Evolutionary conservation across 768 basidiomycete species (phyloP).

Genomic region (Ramaria rubella): DNA sequence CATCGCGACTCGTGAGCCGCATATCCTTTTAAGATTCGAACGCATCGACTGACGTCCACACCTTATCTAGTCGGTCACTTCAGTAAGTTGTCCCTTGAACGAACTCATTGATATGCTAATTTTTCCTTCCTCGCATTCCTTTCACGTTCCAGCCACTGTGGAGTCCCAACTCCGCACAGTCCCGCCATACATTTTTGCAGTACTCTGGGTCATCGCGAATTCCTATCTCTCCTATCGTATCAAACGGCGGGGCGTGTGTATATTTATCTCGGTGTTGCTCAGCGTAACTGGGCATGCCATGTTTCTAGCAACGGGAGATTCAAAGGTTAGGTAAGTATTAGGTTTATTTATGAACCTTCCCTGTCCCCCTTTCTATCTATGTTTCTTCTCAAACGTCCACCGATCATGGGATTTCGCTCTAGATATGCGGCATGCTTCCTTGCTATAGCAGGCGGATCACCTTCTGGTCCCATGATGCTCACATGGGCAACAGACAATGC

Average conservation of each 20-base stretch:
- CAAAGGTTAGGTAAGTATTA: slow-evolving; percentile 28
- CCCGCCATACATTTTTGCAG: slow-evolving; percentile 38
- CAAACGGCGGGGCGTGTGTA: slow-evolving; percentile 30
- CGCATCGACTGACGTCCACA: not conserved
- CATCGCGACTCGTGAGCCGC: slow-evolving; percentile 34
- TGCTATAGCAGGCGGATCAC: slow-evolving; percentile 33
- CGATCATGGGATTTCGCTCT: not conserved
- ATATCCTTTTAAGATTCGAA: not conserved
- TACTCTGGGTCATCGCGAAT: slow-evolving; percentile 33
- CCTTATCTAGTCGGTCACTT: slow-evolving; percentile 17
- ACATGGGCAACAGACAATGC: slow-evolving; percentile 46
- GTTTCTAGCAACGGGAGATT: slow-evolving; percentile 34
- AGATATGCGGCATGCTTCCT: slow-evolving; percentile 46
- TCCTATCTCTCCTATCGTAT: slow-evolving; percentile 27
- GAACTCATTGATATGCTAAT: not conserved
- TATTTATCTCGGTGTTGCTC: slow-evolving; percentile 31
- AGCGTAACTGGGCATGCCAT: slow-evolving; percentile 41
- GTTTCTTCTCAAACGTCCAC: not conserved
- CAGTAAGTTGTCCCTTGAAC: not conserved
- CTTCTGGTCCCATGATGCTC: slow-evolving; percentile 36
- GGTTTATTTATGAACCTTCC: not conserved
- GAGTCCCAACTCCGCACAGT: slow-evolving; percentile 45
- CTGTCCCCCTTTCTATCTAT: too few relatives aligned
- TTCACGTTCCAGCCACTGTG: slow-evolving; percentile 33
- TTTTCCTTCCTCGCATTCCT: too few relatives aligned